A percentile compares a stretch with the other conserved stretches of the same genome.
These are phyloP conservation scores for Zygoascus sp. DNA, from an alignment of 1,139 yeast genomes.

Conservation along the genomic window DNA sequence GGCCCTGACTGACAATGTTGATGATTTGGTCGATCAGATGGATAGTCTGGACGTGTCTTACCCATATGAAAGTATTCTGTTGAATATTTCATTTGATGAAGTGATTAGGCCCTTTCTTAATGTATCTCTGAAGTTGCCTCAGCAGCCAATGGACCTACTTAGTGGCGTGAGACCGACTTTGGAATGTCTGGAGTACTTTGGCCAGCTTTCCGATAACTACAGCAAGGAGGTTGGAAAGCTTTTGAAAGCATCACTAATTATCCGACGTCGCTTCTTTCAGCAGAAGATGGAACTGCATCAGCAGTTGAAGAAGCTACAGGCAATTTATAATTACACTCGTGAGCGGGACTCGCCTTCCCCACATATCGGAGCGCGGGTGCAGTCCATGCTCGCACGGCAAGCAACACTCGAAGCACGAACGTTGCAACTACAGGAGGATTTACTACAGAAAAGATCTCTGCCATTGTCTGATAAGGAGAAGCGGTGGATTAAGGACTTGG, in stretches of 20 bases:
- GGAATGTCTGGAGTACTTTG: slow-evolving; percentile 27
- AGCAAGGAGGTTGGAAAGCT: slow-evolving; percentile 27
- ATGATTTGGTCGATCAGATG: slow-evolving; percentile 2
- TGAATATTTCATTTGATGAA: slow-evolving; percentile 13
- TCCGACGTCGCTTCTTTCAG: slow-evolving; percentile 33
- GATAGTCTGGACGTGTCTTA: neutral
- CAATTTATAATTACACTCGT: slow-evolving; percentile 9
- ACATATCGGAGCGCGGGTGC: slow-evolving; percentile 14
- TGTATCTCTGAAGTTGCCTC: slow-evolving; percentile 6
- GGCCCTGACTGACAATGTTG: slow-evolving; percentile 1
- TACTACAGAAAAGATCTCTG: slow-evolving; percentile 28
- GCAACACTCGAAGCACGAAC: slow-evolving; percentile 34
- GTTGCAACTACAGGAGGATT: slow-evolving; percentile 28
- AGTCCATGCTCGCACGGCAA: slow-evolving; percentile 31
- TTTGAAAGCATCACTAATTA: slow-evolving; percentile 31
- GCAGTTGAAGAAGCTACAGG: slow-evolving; percentile 34
- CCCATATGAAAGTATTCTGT: slow-evolving; percentile 12
- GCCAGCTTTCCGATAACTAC: slow-evolving; percentile 27
- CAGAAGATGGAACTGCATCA: slow-evolving; percentile 37
- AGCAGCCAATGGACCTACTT: slow-evolving; percentile 11
- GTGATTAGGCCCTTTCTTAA: slow-evolving; percentile 14
- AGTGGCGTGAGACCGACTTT: slow-evolving; percentile 20
- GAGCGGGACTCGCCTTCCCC: slow-evolving; percentile 14
- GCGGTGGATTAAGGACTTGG: slow-evolving; percentile 45
- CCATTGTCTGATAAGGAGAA: slow-evolving; percentile 41